These are phyloP conservation scores for Citrus sp. DNA, from an alignment of 345 rosid genomes.

Conservation along the genomic window DNA sequence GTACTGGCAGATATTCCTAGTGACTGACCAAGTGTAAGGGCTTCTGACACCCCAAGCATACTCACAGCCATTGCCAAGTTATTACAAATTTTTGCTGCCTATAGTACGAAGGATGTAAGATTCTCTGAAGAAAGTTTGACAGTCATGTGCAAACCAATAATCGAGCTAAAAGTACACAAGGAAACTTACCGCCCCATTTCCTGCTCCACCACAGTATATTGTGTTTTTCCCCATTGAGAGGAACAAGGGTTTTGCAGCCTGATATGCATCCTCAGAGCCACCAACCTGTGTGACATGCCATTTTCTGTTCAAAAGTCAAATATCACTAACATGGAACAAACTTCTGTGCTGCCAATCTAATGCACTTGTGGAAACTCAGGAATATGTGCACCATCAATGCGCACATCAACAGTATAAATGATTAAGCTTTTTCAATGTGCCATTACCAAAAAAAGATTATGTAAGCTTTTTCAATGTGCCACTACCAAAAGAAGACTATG, in stretches of 20 bases:
- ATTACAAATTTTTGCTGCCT: constrained; percentile 97
- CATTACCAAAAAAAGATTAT: neutral
- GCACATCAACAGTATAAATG: neutral
- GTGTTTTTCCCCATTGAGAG: constrained; percentile 76
- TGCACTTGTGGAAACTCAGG: neutral
- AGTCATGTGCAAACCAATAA: neutral
- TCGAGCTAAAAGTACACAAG: neutral
- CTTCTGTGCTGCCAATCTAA: neutral
- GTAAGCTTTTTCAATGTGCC: neutral
- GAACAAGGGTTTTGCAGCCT: constrained; percentile 63
- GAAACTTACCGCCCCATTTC: constrained; percentile 87
- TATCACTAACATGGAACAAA: neutral
- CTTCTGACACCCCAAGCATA: constrained; percentile 94
- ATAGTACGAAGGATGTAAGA: constrained; percentile 10
- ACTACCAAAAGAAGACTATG: neutral
- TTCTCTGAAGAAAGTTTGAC: neutral
- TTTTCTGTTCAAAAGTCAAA: constrained; percentile 11
- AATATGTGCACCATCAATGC: neutral
- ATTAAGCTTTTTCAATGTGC: neutral
- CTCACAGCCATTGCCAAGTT: constrained; percentile 92
- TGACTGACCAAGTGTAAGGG: constrained; percentile 86
- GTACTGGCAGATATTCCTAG: constrained; percentile 66
- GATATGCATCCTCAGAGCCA: constrained; percentile 74
- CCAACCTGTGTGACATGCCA: constrained; percentile 64
- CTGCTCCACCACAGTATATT: constrained; percentile 88